Base-by-base conservation (phyloP, 148 eudicot genomes). In the Nepenthes gracilis region DNA sequence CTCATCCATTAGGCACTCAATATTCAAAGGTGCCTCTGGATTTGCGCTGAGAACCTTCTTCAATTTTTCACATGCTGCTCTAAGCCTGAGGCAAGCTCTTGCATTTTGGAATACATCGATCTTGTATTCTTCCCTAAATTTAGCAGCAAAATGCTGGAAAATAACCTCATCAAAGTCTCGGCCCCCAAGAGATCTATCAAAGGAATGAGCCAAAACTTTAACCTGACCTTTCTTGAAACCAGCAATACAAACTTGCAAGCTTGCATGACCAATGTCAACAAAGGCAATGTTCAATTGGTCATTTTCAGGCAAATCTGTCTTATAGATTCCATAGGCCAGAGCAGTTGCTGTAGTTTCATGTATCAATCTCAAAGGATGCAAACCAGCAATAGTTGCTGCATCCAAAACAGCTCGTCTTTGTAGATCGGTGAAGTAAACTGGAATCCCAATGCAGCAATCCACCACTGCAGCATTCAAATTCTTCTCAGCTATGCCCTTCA, bases 291-390 rank as follows among this genome's bases (percentile, higher is more conserved):
- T 92, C 55, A 92, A 23, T 57, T 83, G 86, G 53, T 87, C 96
- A 68, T 70, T 83, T 63, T 87, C 97, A 38, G 96, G 96, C 69
- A 91, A 85, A 61, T 85, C 97, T 12, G 95, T 87, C 83, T 87
- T 91, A 61, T 91, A 91, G 55, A 91, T 91, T 62, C 97, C 96
- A 80, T 81, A 91, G 36, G 97, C 96, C 67, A 91, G 61, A 52
- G 97, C 96, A 66, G 96, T 90, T 15, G 97, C 95, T 4, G 97
- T 90, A 4, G 92, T 91, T 61, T 91, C 97, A 63, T 91, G 97
- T 64, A 91, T 70, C 64, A 91, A 68, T 33, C 78, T 75, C 58
- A 92, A 71, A 54, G 96, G 93, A 60, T 80, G 90, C 61, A 91
- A 68, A 15, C 97, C 96, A 47, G 90, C 86, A 63, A 92, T 92